Evolutionary conservation across 768 basidiomycete species (phyloP).

Genomic region (Boletus subparvulus): DNA sequence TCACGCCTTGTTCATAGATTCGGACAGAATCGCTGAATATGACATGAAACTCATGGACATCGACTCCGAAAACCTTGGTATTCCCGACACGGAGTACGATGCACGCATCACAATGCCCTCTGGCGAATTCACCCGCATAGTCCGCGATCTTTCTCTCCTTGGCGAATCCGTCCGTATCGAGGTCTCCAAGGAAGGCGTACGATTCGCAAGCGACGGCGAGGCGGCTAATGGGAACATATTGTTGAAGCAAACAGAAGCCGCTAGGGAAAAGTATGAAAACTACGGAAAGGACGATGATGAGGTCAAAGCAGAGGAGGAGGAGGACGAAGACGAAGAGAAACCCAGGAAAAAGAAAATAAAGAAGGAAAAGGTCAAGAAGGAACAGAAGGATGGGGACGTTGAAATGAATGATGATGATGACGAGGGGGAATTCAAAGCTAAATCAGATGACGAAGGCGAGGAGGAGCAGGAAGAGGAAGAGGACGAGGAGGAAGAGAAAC

Average conservation of each 20-base stretch:
- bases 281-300: conserved; percentile 46
- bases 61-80: conserved; percentile 90
- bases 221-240: conserved; percentile 88
- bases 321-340: conserved; percentile 34
- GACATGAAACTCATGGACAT: conserved; percentile 99
- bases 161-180: conserved; percentile 97
- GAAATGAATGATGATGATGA: conserved; percentile 51
- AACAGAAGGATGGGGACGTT: conserved; percentile 41
- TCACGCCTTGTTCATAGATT: conserved; percentile 46
- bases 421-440: conserved; percentile 41
- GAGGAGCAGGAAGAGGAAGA: conserved; percentile 49
- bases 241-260: conserved; percentile 69
- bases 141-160: conserved; percentile 83
- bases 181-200: conserved; percentile 91
- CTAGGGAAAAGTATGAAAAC: conserved; percentile 39
- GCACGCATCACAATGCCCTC: conserved; percentile 87
- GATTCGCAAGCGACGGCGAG: conserved; percentile 92
- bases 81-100: conserved; percentile 97
- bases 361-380: conserved; percentile 43
- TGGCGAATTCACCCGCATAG: conserved; percentile 86
- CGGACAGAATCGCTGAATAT: conserved; percentile 94
- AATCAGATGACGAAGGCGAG: conserved; percentile 47
- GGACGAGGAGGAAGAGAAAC: conserved; percentile 36
- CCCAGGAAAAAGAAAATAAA: conserved; percentile 30
- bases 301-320: conserved; percentile 43